Conservation (phyloP, 352 stramenopile genomes). For the Globisporangium cylindrosporum region DNA sequence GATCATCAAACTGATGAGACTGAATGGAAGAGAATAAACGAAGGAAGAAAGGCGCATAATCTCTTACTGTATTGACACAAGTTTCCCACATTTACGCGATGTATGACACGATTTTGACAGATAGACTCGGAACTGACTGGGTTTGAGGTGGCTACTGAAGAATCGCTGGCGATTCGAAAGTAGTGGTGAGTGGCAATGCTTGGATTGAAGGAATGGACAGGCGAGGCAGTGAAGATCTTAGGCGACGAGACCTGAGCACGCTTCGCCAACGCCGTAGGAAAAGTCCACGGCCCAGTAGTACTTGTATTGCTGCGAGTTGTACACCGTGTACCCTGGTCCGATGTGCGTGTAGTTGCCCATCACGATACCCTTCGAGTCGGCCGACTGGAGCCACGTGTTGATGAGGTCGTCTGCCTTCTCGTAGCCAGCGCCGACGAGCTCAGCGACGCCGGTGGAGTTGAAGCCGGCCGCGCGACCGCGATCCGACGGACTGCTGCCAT, state of each 20-base stretch:
- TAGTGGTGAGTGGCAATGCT: neutral
- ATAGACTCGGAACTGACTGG: neutral
- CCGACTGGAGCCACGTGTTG: slow-evolving; percentile 23
- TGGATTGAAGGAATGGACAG: neutral
- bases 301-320: slow-evolving; percentile 23
- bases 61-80: neutral
- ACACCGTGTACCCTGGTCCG: slow-evolving; percentile 25
- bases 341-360: slow-evolving; percentile 32
- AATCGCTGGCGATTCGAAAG: neutral
- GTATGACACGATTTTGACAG: neutral
- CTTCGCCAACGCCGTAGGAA: neutral
- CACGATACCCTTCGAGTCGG: slow-evolving; percentile 15
- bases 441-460: slow-evolving; percentile 30
- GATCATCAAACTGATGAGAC: neutral
- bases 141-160: neutral
- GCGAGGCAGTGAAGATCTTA: neutral
- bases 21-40: neutral
- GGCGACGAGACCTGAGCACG: slow-evolving; percentile 14
- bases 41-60: neutral
- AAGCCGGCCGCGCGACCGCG: slow-evolving; percentile 23
- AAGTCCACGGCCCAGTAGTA: slow-evolving; percentile 34
- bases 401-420: slow-evolving; percentile 16
- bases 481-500: slow-evolving; percentile 21
- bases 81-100: neutral
- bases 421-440: slow-evolving; percentile 31